Percentiles rank a stretch among this genome's conserved stretches.
Conservation (phyloP, 176 grass and related monocot genomes). For the Musa beccarii region DNA sequence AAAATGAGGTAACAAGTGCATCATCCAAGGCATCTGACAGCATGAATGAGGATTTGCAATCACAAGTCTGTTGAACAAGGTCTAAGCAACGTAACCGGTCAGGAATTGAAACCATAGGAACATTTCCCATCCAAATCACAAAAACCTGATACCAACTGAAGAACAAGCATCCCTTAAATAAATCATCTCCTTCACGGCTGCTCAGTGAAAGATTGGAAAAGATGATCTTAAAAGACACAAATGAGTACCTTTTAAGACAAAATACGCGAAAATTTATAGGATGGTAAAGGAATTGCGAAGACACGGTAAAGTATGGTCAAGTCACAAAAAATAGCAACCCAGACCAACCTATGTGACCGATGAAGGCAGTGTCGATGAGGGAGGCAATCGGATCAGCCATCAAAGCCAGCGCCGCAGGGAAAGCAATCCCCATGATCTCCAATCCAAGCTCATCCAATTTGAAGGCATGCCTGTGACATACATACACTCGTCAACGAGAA, state of each 20-base stretch:
- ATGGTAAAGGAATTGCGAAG: background rate
- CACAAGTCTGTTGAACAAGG: background rate
- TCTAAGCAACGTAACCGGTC: background rate
- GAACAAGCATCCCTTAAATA: background rate
- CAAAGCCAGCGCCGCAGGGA: slow-evolving; percentile 67
- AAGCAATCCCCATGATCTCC: slow-evolving; percentile 63
- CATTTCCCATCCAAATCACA: background rate
- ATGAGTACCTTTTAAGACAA: background rate
- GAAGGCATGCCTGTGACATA: slow-evolving; percentile 35
- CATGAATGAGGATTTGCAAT: background rate
- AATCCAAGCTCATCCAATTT: slow-evolving; percentile 63
- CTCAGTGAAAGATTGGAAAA: background rate
- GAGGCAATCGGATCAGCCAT: slow-evolving; percentile 73
- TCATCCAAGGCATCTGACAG: too few relatives aligned
- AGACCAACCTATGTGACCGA: slow-evolving; percentile 61
- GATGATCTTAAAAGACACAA: background rate
- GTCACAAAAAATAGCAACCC: background rate
- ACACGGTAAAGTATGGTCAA: background rate
- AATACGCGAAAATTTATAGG: background rate
- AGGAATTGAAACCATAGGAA: background rate
- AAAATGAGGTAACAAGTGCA: background rate
- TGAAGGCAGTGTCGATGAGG: slow-evolving; percentile 82
- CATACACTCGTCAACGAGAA: background rate
- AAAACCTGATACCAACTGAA: background rate
- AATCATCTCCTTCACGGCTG: background rate